Base-by-base conservation (phyloP, 2,329 filamentous ascomycete species). In the Penicillium sp. region DNA sequence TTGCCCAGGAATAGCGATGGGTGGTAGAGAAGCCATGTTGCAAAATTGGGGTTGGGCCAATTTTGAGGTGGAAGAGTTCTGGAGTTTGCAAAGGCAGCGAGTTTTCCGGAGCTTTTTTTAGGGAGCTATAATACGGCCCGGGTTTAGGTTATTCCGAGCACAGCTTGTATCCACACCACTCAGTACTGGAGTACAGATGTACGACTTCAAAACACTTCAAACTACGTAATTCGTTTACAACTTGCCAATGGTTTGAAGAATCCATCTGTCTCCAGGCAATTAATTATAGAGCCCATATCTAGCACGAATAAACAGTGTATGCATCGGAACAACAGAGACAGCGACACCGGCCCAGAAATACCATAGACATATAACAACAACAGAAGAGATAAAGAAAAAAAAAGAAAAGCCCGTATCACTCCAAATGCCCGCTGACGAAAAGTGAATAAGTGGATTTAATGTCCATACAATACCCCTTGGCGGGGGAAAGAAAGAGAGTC, bases 1-100 rank as follows among this genome's bases (percentile, higher is more conserved):
- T 73, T 94, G 90, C 72, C 94, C 94, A 12, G 94, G 94, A 48
- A 95, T 82, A 54, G 88, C 90, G 66, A 91, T 59, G 25, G 68
- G 59, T n/a, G 77, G 75, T 27, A 78, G 60, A 4, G 72, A 57
- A 49, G 63, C 42, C 55, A 57, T 57, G 10, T 66, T 58, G 67
- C 56, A 71, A 74, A 72, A 74, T 76, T 57, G 47, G 57, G 38
- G 50, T 33, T 33, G 31, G 29, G 45, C 47, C n/a, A 38, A 42
- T 35, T 37, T 19, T 35, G 54, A 53, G 23, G 50, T 51, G 29
- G 38, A 42, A 45, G 17, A 42, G 49, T 15, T 37, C 41, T 52
- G 29, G 31, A 27, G 38, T 50, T 38, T 53, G 23, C 43, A 43
- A n/a, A 50, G 46, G 46, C 50, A 29, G 40, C 48, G 47, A 41